Evolutionary conservation across 805 yeast species (phyloP).

Genomic region (Myxozyma geophila): DNA sequence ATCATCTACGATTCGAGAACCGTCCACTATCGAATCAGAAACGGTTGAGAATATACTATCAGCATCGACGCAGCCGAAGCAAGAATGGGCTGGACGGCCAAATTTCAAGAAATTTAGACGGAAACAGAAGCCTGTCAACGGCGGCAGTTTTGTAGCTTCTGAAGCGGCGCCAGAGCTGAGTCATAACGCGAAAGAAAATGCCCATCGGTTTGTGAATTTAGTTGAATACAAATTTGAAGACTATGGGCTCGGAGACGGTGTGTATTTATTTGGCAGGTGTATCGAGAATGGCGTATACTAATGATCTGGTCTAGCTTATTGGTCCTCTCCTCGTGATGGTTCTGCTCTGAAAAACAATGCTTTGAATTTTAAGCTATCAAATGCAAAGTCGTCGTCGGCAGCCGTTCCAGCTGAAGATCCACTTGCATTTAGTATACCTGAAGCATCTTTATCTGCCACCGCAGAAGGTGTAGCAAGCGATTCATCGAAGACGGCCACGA

Average conservation of each 20-base stretch:
- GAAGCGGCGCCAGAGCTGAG: background rate
- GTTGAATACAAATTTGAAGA: constrained; percentile 25
- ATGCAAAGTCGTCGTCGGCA: background rate
- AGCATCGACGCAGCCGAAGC: constrained; percentile 9
- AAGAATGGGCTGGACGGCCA: constrained; percentile 23
- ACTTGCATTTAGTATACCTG: constrained; percentile 12
- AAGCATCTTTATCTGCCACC: background rate
- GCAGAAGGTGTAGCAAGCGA: background rate
- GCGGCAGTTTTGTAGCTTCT: too few relatives aligned
- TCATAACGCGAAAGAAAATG: background rate
- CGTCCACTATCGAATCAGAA: background rate
- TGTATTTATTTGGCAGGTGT: constrained; percentile 1
- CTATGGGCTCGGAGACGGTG: constrained; percentile 33
- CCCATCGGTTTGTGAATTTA: background rate
- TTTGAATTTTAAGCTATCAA: background rate
- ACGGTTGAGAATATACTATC: background rate
- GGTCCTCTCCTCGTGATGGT: constrained; percentile 20
- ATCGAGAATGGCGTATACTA: background rate
- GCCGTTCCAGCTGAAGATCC: constrained; percentile 14
- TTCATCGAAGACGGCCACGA: background rate
- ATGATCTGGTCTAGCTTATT: constrained; percentile 13
- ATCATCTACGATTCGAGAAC: background rate
- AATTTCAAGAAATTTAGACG: constrained; percentile 26
- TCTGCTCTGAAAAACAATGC: background rate
- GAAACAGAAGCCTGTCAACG: background rate